Conservation (phyloP, 768 basidiomycete species). For the Pluteus cervinus region DNA sequence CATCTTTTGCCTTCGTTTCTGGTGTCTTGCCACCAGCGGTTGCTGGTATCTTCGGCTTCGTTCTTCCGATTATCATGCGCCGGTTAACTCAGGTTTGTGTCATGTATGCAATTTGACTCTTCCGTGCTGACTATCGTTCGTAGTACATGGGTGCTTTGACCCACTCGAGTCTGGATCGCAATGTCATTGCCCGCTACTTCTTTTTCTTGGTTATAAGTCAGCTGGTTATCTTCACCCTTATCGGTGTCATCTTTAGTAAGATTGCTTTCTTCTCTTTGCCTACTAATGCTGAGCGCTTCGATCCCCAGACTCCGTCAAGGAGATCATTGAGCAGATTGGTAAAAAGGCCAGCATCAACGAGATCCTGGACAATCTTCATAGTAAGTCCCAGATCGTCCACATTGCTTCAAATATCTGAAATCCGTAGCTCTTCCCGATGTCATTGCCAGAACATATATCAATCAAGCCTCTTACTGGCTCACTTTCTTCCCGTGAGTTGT, state of each 20-base stretch:
- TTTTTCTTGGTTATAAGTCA: conserved; percentile 93
- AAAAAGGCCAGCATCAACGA: conserved; percentile 37
- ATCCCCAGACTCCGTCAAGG: conserved; percentile 33
- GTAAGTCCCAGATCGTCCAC: conserved; percentile 23
- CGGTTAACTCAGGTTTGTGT: conserved; percentile 60
- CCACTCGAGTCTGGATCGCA: conserved; percentile 78
- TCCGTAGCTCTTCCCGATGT: conserved; percentile 53
- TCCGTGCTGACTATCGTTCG: conserved; percentile 50
- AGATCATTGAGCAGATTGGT: conserved; percentile 38
- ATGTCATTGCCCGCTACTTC: conserved; percentile 89
- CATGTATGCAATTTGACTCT: conserved; percentile 42
- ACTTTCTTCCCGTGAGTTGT: conserved; percentile 85
- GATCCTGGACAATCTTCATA: conserved; percentile 39
- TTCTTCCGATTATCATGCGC: conserved; percentile 90
- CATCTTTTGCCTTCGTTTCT: conserved; percentile 77
- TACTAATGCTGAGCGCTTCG: conserved; percentile 3
- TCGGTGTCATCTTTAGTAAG: conserved; percentile 85
- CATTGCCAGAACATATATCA: conserved; percentile 86
- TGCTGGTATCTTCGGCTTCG: conserved; percentile 83
- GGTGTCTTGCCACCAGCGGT: conserved; percentile 91
- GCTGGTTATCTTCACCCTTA: conserved; percentile 87
- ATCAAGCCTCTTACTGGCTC: conserved; percentile 88
- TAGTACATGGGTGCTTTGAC: conserved; percentile 63
- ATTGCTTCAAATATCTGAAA: neutral
- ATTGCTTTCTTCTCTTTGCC: conserved; percentile 7